Conservation (phyloP, 768 basidiomycete genomes). For the Kwoniella heveanensis region DNA sequence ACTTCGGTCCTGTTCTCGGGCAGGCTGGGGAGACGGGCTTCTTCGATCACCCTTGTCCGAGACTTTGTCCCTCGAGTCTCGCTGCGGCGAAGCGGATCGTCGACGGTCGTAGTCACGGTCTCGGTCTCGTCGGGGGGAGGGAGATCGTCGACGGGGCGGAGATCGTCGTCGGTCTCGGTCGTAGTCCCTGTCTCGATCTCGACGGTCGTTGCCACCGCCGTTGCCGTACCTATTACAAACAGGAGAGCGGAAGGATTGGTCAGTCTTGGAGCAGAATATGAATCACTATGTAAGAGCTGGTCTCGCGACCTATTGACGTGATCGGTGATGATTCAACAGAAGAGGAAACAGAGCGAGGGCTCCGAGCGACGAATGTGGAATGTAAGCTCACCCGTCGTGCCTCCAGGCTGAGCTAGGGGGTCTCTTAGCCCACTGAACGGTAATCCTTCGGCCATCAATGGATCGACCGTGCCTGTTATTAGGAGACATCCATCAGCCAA, state of each 20-base stretch:
- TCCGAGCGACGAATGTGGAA: no score
- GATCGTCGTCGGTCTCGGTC: conserved; percentile 27
- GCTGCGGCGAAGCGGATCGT: conserved; percentile 42
- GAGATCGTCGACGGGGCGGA: conserved; percentile 31
- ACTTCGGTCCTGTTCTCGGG: not conserved
- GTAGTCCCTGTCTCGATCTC: conserved; percentile 5
- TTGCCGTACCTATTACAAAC: conserved; percentile 5
- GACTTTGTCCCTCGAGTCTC: conserved; percentile 39
- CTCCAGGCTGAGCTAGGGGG: conserved; percentile 84
- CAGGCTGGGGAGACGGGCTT: conserved; percentile 13
- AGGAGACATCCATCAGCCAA: not conserved
- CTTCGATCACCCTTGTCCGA: conserved; percentile 11
- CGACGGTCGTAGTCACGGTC: conserved; percentile 58
- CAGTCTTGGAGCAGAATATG: no score
- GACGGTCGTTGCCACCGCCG: conserved; percentile 17
- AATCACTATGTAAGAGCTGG: no score
- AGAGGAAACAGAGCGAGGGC: no score
- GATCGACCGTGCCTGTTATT: conserved; percentile 68
- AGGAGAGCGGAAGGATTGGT: no score
- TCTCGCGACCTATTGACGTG: no score
- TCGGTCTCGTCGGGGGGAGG: conserved; percentile 19
- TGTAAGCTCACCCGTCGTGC: conserved; percentile 60
- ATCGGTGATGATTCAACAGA: not conserved
- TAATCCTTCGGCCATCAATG: conserved; percentile 73
- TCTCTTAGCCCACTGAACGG: conserved; percentile 71